A percentile compares a stretch with the other conserved stretches of the same genome.
These are phyloP conservation scores for Phytophthora megakarya DNA, from an alignment of 352 stramenopile species.

Conservation along the genomic window DNA sequence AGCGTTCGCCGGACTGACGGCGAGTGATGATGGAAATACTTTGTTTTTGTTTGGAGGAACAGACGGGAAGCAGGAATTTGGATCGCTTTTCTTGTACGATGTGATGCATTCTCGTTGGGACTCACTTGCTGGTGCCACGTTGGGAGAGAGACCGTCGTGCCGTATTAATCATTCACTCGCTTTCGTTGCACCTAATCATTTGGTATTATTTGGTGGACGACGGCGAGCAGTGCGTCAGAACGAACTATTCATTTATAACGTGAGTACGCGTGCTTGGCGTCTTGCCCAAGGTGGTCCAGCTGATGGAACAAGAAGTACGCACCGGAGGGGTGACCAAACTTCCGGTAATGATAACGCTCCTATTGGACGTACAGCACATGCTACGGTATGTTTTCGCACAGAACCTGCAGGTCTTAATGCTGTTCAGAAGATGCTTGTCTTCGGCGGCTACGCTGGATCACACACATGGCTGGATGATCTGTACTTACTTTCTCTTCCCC, in stretches of 20 bases:
- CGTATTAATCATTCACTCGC: slow-evolving; percentile 72
- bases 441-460: slow-evolving; percentile 68
- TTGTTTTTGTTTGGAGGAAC: slow-evolving; percentile 73
- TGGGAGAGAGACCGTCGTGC: slow-evolving; percentile 49
- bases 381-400: slow-evolving; percentile 43
- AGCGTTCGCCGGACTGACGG: slow-evolving; percentile 57
- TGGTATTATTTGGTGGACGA: slow-evolving; percentile 68
- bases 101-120: slow-evolving; percentile 57
- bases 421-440: slow-evolving; percentile 56
- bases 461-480: slow-evolving; percentile 72
- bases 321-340: slow-evolving; percentile 3
- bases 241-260: slow-evolving; percentile 60
- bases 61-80: slow-evolving; percentile 60
- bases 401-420: slow-evolving; percentile 20
- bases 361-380: slow-evolving; percentile 50
- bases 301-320: slow-evolving; percentile 6
- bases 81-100: slow-evolving; percentile 64
- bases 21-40: slow-evolving; percentile 47
- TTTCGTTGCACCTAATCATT: slow-evolving; percentile 46
- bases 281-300: slow-evolving; percentile 19
- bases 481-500: slow-evolving; percentile 46
- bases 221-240: slow-evolving; percentile 53
- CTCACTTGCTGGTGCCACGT: slow-evolving; percentile 37
- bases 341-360: slow-evolving; percentile 19
- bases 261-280: slow-evolving; percentile 39